phyloP scores from a whole-genome alignment of 179 eudicot species.

The Beta lomatogona region DNA sequence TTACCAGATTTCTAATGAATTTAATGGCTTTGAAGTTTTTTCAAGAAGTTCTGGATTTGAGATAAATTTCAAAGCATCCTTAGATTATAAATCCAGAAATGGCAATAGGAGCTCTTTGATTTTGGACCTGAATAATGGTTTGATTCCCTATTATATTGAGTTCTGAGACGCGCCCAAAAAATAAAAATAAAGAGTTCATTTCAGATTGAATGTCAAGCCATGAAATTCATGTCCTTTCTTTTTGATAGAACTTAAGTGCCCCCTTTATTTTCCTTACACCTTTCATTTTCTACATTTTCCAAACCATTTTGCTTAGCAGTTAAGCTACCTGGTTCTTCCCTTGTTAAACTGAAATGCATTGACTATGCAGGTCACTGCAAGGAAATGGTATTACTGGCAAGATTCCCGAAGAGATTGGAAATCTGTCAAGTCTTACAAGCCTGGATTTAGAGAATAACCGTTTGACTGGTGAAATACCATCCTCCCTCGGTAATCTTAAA shows the following conservation, averaged over 20 bases:
- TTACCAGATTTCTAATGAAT: background rate
- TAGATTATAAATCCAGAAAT: background rate
- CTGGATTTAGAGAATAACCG: constrained; percentile 76
- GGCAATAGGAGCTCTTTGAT: background rate
- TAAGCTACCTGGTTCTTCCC: background rate
- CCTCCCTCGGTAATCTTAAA: constrained; percentile 80
- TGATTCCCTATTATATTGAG: background rate
- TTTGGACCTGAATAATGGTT: background rate
- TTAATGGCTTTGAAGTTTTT: background rate
- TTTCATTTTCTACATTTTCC: background rate
- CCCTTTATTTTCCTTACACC: background rate
- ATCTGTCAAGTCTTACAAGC: constrained; percentile 73
- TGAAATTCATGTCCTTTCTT: background rate
- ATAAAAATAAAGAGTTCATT: no score
- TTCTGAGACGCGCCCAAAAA: background rate
- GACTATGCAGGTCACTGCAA: constrained; percentile 59
- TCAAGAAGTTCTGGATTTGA: background rate
- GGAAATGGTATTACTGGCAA: constrained; percentile 75
- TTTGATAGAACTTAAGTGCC: background rate
- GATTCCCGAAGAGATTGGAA: constrained; percentile 80
- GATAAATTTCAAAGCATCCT: background rate
- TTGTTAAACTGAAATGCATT: constrained; percentile 12
- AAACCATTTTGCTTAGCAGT: constrained; percentile 1
- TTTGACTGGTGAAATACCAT: constrained; percentile 82
- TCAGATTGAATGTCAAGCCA: background rate